Percentiles rank a stretch among this genome's conserved stretches.
Conservation (phyloP, 192 early-diverging fungal genomes). For the Coemansia sp. region DNA sequence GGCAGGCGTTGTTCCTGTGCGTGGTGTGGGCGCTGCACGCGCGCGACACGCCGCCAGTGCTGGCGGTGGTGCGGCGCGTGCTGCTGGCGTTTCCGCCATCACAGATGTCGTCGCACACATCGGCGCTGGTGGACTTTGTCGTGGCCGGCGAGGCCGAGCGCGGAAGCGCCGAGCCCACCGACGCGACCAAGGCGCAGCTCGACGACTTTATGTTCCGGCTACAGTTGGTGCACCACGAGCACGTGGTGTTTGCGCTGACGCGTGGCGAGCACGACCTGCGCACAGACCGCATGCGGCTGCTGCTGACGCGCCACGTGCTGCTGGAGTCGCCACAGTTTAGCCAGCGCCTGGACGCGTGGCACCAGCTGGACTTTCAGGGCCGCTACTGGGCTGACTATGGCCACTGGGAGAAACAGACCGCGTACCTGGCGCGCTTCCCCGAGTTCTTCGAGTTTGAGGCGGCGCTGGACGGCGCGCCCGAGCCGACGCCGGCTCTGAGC, state of each 20-base stretch:
- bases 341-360: slow-evolving; percentile 61
- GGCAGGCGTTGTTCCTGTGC: slow-evolving; percentile 64
- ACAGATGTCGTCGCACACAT: slow-evolving; percentile 65
- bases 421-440: slow-evolving; percentile 62
- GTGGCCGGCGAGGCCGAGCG: slow-evolving; percentile 35
- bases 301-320: slow-evolving; percentile 53
- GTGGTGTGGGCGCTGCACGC: slow-evolving; percentile 61
- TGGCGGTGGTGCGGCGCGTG: slow-evolving; percentile 57
- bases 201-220: slow-evolving; percentile 70
- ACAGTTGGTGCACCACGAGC: slow-evolving; percentile 64
- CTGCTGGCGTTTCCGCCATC: slow-evolving; percentile 66
- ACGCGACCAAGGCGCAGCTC: slow-evolving; percentile 44
- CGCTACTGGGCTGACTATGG: slow-evolving; percentile 69
- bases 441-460: slow-evolving; percentile 75
- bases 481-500: slow-evolving; percentile 56
- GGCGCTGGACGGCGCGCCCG: slow-evolving; percentile 49
- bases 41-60: slow-evolving; percentile 17
- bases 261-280: slow-evolving; percentile 59
- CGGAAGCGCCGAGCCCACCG: slow-evolving; percentile 12
- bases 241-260: slow-evolving; percentile 64
- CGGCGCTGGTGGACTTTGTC: slow-evolving; percentile 65
- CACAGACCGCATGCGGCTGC: slow-evolving; percentile 47
- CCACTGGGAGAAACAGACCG: slow-evolving; percentile 60
- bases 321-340: slow-evolving; percentile 52
- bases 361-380: slow-evolving; percentile 57